Percentiles rank a stretch among this genome's conserved stretches.
Conservation (phyloP, 2,329 filamentous ascomycete genomes). For the Xylaria polymorpha region DNA sequence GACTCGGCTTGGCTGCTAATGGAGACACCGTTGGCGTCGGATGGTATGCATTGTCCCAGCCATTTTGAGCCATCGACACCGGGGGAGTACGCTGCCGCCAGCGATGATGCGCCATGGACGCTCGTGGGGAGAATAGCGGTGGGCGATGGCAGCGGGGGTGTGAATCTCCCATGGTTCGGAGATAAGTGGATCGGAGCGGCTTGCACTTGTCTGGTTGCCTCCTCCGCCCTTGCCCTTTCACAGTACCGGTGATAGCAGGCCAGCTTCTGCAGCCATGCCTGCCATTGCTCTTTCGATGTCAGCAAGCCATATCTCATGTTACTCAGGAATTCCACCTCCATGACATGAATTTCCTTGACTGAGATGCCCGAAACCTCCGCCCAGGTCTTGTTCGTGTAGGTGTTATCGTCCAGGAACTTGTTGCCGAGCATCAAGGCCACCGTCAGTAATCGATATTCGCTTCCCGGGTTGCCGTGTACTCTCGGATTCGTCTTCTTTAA, state of each 20-base stretch:
- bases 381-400: slow-evolving; percentile 99
- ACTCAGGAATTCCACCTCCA: slow-evolving; percentile 99
- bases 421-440: slow-evolving; percentile 98
- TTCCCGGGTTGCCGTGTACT: slow-evolving; percentile 91
- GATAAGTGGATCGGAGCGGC: slow-evolving; percentile 53
- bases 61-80: slow-evolving; percentile 48
- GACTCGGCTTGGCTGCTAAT: slow-evolving; percentile 59
- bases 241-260: slow-evolving; percentile 86
- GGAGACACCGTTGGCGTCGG: slow-evolving; percentile 60
- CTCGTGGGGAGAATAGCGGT: slow-evolving; percentile 53
- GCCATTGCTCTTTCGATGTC: slow-evolving; percentile 88
- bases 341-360: slow-evolving; percentile 95
- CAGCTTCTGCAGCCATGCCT: slow-evolving; percentile 85
- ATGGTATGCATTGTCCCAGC: slow-evolving; percentile 55
- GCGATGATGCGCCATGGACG: slow-evolving; percentile 51
- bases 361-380: slow-evolving; percentile 95
- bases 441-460: slow-evolving; percentile 91
- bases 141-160: slow-evolving; percentile 64
- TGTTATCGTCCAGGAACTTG: slow-evolving; percentile 98
- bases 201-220: slow-evolving; percentile 49
- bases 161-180: slow-evolving; percentile 54
- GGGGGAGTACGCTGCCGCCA: slow-evolving; percentile 58
- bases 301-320: slow-evolving; percentile 97
- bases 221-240: slow-evolving; percentile 69
- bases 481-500: slow-evolving; percentile 89